Evolutionary conservation across 2,329 filamentous ascomycete genomes (phyloP), one percentile per base, ranked within the genome.

Genomic region (Dactylonectria macrodidyma): DNA sequence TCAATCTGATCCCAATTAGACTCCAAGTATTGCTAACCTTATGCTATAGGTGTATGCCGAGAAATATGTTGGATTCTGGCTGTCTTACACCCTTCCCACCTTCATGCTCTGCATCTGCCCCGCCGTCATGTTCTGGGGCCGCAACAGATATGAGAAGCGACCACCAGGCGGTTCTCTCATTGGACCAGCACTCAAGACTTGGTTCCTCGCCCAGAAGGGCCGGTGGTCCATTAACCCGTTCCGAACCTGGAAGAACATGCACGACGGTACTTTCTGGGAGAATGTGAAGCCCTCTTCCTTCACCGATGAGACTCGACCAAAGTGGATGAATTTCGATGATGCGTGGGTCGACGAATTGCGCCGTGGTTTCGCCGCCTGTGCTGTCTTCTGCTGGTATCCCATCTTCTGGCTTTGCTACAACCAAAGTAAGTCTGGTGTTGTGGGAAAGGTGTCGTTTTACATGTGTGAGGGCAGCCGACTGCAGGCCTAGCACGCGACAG

Each of bases 311-410:
- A 80, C 81, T 56, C 89, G 88, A 44, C 92, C 90, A 0, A 71
- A 73, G 1, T 94, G 91, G 91, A 95, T 95, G 91, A 92, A 88
- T 2, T 94, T 94, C 73, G 92, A 95, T 70, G 93, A 95, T 72
- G 88, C 88, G 22, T 95, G 92, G 92, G 92, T 95, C 44, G 92
- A 93, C 76, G 91, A 94, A 77, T 87, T 94, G 33, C 85, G 85
- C 50, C 90, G 92, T 81, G 92, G 92, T 9, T 85, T 93, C 70
- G 84, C 86, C 62, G 91, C 91, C 16, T 93, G 91, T 78, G 84
- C 88, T 50, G 92, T 94, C 7, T 95, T 93, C 78, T 77, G 87
- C 71, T 93, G 90, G 84, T 91, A 89, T 64, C 91, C 92, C 2
- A 86, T 90, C 36, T 89, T 86, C 76, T 90, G 86, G 86, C 82